Evolutionary conservation across 257 asterid species (phyloP), one percentile per base, ranked within the genome.

Genomic region (Cordia subcordata): DNA sequence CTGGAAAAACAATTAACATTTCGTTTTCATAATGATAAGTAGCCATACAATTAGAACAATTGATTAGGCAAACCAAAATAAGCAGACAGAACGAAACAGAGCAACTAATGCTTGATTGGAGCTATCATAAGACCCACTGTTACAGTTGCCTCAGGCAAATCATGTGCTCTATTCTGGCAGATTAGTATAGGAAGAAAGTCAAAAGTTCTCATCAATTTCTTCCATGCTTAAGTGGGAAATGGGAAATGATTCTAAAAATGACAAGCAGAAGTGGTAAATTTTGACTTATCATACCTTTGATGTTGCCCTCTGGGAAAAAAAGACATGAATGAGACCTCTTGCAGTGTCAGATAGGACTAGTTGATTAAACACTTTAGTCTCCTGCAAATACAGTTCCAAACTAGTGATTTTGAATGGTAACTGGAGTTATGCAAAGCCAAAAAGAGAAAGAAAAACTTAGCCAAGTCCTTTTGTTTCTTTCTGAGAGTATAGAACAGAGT

Each of bases 271-370:
- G 8, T 45, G 16, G 13, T 4, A 54, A 51, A 13, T 57, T 66
- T 18, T 51, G 10, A 58, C 44, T 49, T 46, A 49, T 13, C 60
- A 45, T 81, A 93, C 99, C 99, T 93, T 89, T 13, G 82, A 63
- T 40, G 96, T 83, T 62, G 90, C 73, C 73, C 97, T 82, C 74
- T 85, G 97, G 60, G 97, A 72, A 60, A 93, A 89, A 77, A 89
- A 93, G 17, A 88, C 82, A 72, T 93, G 97, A 69, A 89, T 89
- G 45, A 93, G 94, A 74, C 92, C 97, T 79, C 76, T 93, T 17
- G 95, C 78, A 11, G 94, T 74, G 74, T 81, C 85, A 58, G 90
- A 70, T 53, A 72, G 58, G 51, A 89, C 85, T 33, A 93, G 76
- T 76, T 80, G 78, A 68, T 77, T 79, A 67, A 81, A 85, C 27